Evolutionary conservation across 2,329 filamentous ascomycete species (phyloP), one percentile per base, ranked within the genome.

Genomic region (Ascochyta clinopodiicola): DNA sequence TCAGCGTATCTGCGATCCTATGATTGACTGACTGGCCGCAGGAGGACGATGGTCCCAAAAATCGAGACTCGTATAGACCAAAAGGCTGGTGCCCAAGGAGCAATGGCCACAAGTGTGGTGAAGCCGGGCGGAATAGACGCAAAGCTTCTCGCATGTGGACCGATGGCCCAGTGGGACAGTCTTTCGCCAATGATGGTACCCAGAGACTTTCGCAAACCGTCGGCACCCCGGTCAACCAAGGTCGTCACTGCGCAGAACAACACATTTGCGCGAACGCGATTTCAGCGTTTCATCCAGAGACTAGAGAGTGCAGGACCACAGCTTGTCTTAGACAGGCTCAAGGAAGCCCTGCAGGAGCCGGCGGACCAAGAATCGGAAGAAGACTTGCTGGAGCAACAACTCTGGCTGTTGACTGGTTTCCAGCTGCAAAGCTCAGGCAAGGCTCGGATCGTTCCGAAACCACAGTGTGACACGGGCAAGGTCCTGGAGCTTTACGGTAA

Each of bases 371-470:
- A 78, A 12, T 69, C 75, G 0, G 80, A 83, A 50, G 77, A 80
- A 3, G 78, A 75, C 34, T 71, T 84, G 53, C 75, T 84, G 43
- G 81, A 84, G 58, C 84, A 84, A 66, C 84, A 85, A 63, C 74
- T 83, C 36, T 88, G 85, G 85, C 82, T 91, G 76, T 76, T 88
- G 31, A 86, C 82, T 25, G 80, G 80, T 1, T 73, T 89, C 47
- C 79, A 72, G 44, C 63, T 73, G 34, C 77, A 78, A 29, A 72
- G 64, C 42, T 48, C 68, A 48, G 67, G 67, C 35, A 68, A 60
- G 32, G 62, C 57, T 34, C 64, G 56, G 43, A 56, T 57, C 43
- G 42, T 56, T 39, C 66, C 69, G 45, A 62, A 63, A 58, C 56
- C 68, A 52, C 64, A 49, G 35, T 71, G 62, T 53, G 63, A 71